Conservation (phyloP, 176 grass and related monocot genomes). For the Miscanthus lutarioriparius region DNA sequence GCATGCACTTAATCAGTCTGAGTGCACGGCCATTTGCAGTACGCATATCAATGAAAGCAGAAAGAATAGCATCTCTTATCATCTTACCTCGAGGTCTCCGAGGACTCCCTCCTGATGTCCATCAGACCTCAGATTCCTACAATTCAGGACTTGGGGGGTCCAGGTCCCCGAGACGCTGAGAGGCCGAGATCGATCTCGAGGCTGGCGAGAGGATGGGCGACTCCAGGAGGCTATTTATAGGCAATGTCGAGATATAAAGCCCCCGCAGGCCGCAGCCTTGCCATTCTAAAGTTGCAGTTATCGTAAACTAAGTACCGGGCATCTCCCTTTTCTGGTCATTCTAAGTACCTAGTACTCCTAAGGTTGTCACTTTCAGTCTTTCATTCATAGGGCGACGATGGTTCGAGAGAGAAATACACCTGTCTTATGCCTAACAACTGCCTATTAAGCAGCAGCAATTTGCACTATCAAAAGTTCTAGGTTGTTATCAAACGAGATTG, state of each 20-base stretch:
- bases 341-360: not conserved
- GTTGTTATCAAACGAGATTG: too few species aligned
- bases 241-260: constrained; percentile 34
- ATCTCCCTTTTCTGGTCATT: not conserved
- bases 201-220: constrained; percentile 24
- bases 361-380: not conserved
- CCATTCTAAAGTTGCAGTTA: constrained; percentile 25
- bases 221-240: constrained; percentile 46
- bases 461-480: not conserved
- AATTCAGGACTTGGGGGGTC: not conserved
- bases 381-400: too few species aligned
- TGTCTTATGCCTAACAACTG: not conserved
- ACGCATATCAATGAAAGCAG: constrained; percentile 20
- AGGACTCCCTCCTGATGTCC: constrained; percentile 50
- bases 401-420: not conserved
- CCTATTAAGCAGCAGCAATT: not conserved
- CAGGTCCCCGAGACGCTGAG: constrained; percentile 28
- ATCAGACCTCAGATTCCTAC: constrained; percentile 27
- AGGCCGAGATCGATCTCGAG: constrained; percentile 6
- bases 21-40: not conserved
- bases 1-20: not conserved
- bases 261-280: constrained; percentile 4
- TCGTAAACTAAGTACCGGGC: not conserved
- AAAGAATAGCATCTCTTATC: constrained; percentile 31
- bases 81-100: constrained; percentile 60